phyloP scores from a whole-genome alignment of 2,329 filamentous ascomycete species.

The Pyrenochaeta sp. region DNA sequence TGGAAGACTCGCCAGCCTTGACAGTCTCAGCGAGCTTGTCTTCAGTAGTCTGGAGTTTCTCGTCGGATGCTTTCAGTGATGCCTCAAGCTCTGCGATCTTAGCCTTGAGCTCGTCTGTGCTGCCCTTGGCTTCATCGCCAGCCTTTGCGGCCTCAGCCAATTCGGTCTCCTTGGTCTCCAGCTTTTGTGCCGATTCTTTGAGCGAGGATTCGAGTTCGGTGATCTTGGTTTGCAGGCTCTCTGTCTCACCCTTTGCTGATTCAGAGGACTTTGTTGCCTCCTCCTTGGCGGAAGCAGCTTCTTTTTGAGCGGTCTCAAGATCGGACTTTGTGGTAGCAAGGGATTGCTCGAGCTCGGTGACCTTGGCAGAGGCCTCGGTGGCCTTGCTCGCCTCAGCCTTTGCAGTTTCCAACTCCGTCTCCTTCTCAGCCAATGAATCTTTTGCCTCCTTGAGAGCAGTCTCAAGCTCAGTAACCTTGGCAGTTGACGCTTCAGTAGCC shows the following conservation, averaged over 20 bases:
- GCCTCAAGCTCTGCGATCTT: conserved; percentile 29
- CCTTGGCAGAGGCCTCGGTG: conserved; percentile 20
- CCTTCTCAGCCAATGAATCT: conserved; percentile 16
- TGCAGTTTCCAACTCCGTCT: conserved; percentile 3
- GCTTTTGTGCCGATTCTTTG: conserved; percentile 5
- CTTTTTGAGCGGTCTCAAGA: conserved; percentile 19
- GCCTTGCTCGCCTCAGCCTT: conserved; percentile 10
- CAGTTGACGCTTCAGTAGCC: conserved; percentile 23
- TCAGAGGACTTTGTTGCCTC: conserved; percentile 13
- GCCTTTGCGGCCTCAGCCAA: conserved; percentile 10
- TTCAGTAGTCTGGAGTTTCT: conserved; percentile 16
- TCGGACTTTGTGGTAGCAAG: conserved; percentile 25
- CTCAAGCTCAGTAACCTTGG: conserved; percentile 32
- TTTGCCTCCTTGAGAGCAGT: conserved; percentile 18
- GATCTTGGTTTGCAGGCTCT: conserved; percentile 13
- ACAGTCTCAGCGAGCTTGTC: conserved; percentile 21
- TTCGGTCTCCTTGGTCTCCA: background rate
- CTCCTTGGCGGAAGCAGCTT: conserved; percentile 16
- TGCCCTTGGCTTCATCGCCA: conserved; percentile 24
- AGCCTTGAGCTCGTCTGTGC: conserved; percentile 18
- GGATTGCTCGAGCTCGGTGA: conserved; percentile 29
- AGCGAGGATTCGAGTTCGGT: conserved; percentile 13
- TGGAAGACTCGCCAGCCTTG: conserved; percentile 22
- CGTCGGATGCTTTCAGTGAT: conserved; percentile 17
- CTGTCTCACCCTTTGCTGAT: conserved; percentile 17